phyloP scores from a whole-genome alignment of 805 yeast genomes.

The Candida piceae region DNA sequence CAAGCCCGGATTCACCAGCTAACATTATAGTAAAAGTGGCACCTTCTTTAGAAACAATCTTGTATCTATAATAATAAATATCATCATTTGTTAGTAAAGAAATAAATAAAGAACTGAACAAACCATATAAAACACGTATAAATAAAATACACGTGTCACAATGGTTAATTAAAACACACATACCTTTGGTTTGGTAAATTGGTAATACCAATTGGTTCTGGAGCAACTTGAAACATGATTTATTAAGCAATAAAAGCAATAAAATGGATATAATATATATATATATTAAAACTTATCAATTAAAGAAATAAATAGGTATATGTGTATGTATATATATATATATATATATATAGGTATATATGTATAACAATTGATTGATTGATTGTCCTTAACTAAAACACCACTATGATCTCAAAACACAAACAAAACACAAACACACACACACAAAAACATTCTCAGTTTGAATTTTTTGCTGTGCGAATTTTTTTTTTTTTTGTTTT shows the following conservation, averaged over 20 bases:
- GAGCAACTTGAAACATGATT: constrained; percentile 22
- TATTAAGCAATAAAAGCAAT: too few relatives aligned
- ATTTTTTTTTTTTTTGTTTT: too few relatives aligned
- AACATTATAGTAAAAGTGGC: constrained; percentile 77
- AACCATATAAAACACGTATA: not conserved
- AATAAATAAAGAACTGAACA: not conserved
- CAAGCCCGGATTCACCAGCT: constrained; percentile 89
- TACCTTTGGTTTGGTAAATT: constrained; percentile 72
- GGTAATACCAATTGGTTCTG: constrained; percentile 63
- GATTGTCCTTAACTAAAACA: too few relatives aligned
- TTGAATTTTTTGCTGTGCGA: too few relatives aligned
- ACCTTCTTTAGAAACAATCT: constrained; percentile 69
- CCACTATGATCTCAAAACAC: too few relatives aligned
- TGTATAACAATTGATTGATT: too few relatives aligned
- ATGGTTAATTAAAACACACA: constrained; percentile 30
- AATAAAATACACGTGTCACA: not conserved
- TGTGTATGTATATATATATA: not conserved
- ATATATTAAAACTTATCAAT: too few relatives aligned
- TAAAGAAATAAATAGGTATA: too few relatives aligned
- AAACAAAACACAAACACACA: too few relatives aligned
- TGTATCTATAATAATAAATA: constrained; percentile 41
- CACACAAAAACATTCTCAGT: too few relatives aligned
- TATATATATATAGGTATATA: too few relatives aligned
- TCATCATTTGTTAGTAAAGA: constrained; percentile 5
- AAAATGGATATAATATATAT: too few relatives aligned